phyloP scores from a whole-genome alignment of 108 stramenopile species.

The Nitzschia sp. region DNA sequence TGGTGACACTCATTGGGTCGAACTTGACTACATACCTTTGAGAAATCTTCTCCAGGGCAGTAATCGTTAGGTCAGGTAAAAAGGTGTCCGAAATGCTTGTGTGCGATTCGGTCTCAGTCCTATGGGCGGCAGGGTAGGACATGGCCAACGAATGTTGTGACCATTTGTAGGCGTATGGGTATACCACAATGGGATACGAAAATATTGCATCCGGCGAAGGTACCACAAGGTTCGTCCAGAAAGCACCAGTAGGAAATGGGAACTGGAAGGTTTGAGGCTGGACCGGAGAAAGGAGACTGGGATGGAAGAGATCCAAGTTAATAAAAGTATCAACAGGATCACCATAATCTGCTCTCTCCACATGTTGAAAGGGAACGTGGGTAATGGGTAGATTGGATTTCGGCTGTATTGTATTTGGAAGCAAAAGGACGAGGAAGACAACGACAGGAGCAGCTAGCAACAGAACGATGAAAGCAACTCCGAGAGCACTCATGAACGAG shows the following conservation, averaged over 20 bases:
- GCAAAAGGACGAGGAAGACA: conserved; percentile 12
- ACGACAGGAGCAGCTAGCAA: conserved; percentile 10
- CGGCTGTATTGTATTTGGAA: conserved; percentile 16
- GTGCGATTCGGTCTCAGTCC: conserved; percentile 36
- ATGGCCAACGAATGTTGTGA: conserved; percentile 52
- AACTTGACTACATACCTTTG: conserved; percentile 59
- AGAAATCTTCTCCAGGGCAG: conserved; percentile 41
- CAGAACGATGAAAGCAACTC: conserved; percentile 12
- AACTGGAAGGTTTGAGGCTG: conserved; percentile 34
- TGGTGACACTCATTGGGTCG: conserved; percentile 77
- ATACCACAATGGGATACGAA: conserved; percentile 78
- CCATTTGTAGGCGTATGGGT: conserved; percentile 85
- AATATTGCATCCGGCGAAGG: conserved; percentile 41
- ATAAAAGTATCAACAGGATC: conserved; percentile 66
- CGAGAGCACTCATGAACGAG: neutral
- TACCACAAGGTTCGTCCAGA: conserved; percentile 86
- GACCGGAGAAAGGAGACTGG: conserved; percentile 42
- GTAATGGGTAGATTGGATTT: no score
- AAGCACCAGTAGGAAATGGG: conserved; percentile 87
- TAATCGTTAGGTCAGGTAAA: conserved; percentile 67
- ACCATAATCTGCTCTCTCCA: conserved; percentile 58
- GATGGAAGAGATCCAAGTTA: conserved; percentile 62
- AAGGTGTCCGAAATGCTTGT: conserved; percentile 61
- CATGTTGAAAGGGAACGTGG: conserved; percentile 48
- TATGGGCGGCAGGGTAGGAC: conserved; percentile 71